phyloP scores from a whole-genome alignment of 2,329 filamentous ascomycete species.

The Exophiala dermatitidis region DNA sequence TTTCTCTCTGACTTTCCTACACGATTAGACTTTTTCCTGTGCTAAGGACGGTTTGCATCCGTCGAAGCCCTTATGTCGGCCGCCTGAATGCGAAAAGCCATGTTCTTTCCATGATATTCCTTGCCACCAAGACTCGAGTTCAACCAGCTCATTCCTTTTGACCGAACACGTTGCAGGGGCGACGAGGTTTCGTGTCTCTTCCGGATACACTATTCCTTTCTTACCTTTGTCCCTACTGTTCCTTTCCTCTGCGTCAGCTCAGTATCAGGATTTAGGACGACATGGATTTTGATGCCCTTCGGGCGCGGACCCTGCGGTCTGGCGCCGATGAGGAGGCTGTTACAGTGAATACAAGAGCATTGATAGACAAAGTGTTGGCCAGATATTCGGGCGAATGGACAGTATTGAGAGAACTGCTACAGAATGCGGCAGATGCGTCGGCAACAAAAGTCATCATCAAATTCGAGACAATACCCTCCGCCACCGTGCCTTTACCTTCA shows the following conservation, averaged over 20 bases:
- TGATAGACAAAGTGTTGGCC: slow-evolving; percentile 96
- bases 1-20: slow-evolving; percentile 5
- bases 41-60: neutral
- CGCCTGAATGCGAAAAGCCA: neutral
- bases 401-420: slow-evolving; percentile 81
- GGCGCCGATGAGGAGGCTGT: slow-evolving; percentile 93
- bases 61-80: neutral
- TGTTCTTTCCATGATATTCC: slow-evolving; percentile 3
- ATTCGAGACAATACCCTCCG: slow-evolving; percentile 84
- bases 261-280: neutral
- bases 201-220: neutral
- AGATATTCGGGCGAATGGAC: slow-evolving; percentile 94
- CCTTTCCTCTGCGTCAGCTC: neutral
- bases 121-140: slow-evolving; percentile 7
- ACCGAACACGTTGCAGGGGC: neutral
- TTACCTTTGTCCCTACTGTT: neutral
- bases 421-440: slow-evolving; percentile 96
- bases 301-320: slow-evolving; percentile 76
- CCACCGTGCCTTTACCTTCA: slow-evolving; percentile 61
- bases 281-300: slow-evolving; percentile 56
- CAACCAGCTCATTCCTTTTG: neutral
- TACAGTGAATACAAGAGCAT: slow-evolving; percentile 89
- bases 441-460: slow-evolving; percentile 83
- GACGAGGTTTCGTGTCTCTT: neutral
- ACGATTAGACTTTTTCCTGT: neutral